A percentile compares a stretch with the other conserved stretches of the same genome.
These are phyloP conservation scores for Hemileccinum impolitum DNA, from an alignment of 768 basidiomycete genomes.

Conservation along the genomic window DNA sequence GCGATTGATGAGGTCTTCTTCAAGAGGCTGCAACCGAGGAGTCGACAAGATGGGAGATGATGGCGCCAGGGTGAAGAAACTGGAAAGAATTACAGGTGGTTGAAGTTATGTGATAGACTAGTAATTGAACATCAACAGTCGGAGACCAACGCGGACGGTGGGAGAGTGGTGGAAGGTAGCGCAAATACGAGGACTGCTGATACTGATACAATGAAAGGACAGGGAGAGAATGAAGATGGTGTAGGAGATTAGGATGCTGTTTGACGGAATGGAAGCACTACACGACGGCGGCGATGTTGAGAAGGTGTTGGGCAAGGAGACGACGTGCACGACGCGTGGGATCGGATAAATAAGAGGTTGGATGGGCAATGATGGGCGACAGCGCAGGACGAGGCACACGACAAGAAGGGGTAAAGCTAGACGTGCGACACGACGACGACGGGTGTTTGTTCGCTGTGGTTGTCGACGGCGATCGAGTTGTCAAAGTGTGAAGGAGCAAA, in stretches of 20 bases:
- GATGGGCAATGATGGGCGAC: slow-evolving; percentile 21
- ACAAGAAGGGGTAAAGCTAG: slow-evolving; percentile 18
- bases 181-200: slow-evolving; percentile 35
- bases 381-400: slow-evolving; percentile 21
- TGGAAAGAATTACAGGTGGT: slow-evolving; percentile 29
- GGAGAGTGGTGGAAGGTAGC: slow-evolving; percentile 32
- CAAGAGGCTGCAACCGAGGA: slow-evolving; percentile 35
- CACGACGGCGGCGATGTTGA: slow-evolving; percentile 26
- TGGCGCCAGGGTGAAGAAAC: slow-evolving; percentile 50
- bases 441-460: slow-evolving; percentile 41
- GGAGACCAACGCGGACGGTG: slow-evolving; percentile 25
- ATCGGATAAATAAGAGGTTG: slow-evolving; percentile 34
- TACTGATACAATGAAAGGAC: slow-evolving; percentile 42
- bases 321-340: slow-evolving; percentile 50
- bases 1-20: slow-evolving; percentile 83
- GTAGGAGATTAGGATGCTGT: slow-evolving; percentile 28
- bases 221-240: slow-evolving; percentile 23
- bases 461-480: slow-evolving; percentile 48
- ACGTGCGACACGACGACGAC: slow-evolving; percentile 39
- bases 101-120: slow-evolving; percentile 29
- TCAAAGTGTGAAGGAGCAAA: slow-evolving; percentile 42
- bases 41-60: slow-evolving; percentile 34
- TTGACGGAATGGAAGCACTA: slow-evolving; percentile 26
- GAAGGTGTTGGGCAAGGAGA: slow-evolving; percentile 19
- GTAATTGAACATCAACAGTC: slow-evolving; percentile 44